Base-by-base conservation (phyloP, 192 early-diverging fungal genomes). In the Phlyctochytrium arcticum region DNA sequence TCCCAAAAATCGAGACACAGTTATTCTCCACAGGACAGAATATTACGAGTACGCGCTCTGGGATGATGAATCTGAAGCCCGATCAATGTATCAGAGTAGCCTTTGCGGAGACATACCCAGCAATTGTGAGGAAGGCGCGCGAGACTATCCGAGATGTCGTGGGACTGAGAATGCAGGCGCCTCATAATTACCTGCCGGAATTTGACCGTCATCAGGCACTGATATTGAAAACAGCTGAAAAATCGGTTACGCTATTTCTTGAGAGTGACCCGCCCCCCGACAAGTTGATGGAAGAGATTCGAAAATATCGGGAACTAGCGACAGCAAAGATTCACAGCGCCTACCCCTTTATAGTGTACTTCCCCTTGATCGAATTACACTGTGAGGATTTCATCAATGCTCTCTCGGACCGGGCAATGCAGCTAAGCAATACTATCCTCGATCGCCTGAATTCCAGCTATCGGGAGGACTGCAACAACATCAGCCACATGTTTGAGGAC, bases 1-100 rank as follows among this genome's bases (percentile, higher is more conserved):
- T 85, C 32, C 83, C 83, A 17, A 77, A 79, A 55, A 73, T 82
- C 32, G 83, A 85, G 67, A 80, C 80, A 8, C 83, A 82, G 59
- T 59, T 85, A 3, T 80, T 85, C 65, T 68, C 80, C 9, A 75
- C 67, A 26, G 75, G 75, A 37, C 58, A 63, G 54, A 51, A 60
- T 15, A 63, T 72, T 8, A 72, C 67, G 12, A 71, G 57, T 29
- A 82, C 60, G 26, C 62, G 67, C n/a, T 75, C 64, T 4, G 68
- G 70, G 12, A 59, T 76, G 6, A 72, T 66, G 57, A 69, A 49
- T 36, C 60, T 82, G 19, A 79, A 76, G 51, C 72, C 82, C 7
- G 82, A 84, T 35, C 70, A 80, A 54, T 80, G 80, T 48, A 76
- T 84, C 21, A 29, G 64, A n/a, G 74, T 85, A 8, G 78, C 74